phyloP scores from a whole-genome alignment of 2,329 filamentous ascomycete genomes.

The Fusarium sp. region DNA sequence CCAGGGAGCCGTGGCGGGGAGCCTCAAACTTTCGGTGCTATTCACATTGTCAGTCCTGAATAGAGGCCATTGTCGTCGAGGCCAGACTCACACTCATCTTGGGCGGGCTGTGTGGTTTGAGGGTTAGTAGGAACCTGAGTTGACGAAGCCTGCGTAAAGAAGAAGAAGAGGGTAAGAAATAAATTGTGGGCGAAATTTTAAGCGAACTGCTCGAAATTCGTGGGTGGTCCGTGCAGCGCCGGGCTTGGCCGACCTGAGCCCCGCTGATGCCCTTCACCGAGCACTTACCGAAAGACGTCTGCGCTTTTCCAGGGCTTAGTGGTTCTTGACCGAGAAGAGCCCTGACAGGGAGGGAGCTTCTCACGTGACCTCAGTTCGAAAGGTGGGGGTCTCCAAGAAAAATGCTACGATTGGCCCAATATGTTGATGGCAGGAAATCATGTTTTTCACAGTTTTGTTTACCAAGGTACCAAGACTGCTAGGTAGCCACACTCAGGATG shows the following conservation, averaged over 20 bases:
- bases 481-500: not conserved
- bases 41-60: slow-evolving; percentile 40
- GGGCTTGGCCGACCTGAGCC: slow-evolving; percentile 9
- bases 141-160: slow-evolving; percentile 54
- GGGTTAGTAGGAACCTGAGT: slow-evolving; percentile 57
- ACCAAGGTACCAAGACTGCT: not conserved
- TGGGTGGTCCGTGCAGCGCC: slow-evolving; percentile 47
- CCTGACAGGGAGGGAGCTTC: not conserved
- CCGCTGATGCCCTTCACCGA: slow-evolving; percentile 25
- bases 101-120: slow-evolving; percentile 57
- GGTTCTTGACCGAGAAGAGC: slow-evolving; percentile 22
- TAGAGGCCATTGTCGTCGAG: slow-evolving; percentile 51
- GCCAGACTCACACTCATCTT: slow-evolving; percentile 60
- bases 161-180: slow-evolving; percentile 54
- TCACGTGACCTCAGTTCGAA: slow-evolving; percentile 20
- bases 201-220: slow-evolving; percentile 53
- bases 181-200: slow-evolving; percentile 59
- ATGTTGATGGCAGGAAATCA: not conserved
- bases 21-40: slow-evolving; percentile 79
- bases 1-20: slow-evolving; percentile 94
- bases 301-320: slow-evolving; percentile 1
- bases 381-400: not conserved
- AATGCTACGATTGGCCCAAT: not conserved
- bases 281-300: slow-evolving; percentile 15
- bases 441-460: not conserved